A percentile compares a stretch with the other conserved stretches of the same genome.
phyloP scores from a whole-genome alignment of 768 basidiomycete genomes.

The Tulasnella sp. region DNA sequence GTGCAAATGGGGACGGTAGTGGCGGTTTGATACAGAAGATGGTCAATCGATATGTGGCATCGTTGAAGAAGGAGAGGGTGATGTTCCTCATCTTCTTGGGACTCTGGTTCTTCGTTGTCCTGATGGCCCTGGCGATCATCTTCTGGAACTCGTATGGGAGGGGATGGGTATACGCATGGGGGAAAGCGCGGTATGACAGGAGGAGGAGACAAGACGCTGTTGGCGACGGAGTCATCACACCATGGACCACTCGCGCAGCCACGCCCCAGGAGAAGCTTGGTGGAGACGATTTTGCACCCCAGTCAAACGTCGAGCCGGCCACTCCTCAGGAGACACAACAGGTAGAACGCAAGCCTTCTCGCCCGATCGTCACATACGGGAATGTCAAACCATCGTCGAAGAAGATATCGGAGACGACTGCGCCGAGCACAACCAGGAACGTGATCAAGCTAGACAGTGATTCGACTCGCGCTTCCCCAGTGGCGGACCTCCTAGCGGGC shows the following conservation, averaged over 20 bases:
- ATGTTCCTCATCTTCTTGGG: constrained; percentile 77
- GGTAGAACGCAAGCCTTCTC: background rate
- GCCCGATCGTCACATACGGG: background rate
- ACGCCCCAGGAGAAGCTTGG: background rate
- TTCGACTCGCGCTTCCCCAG: background rate
- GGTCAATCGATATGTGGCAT: constrained; percentile 58
- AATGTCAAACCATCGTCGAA: constrained; percentile 3
- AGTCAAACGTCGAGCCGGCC: background rate
- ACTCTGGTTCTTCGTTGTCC: constrained; percentile 72
- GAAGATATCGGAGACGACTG: background rate
- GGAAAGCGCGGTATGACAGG: constrained; percentile 41
- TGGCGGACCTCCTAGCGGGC: background rate
- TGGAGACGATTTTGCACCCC: background rate
- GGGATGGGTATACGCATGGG: constrained; percentile 35
- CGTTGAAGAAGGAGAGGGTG: constrained; percentile 68
- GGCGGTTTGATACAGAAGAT: constrained; percentile 60
- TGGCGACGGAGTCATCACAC: constrained; percentile 33
- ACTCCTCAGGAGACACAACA: background rate
- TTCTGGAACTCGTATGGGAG: constrained; percentile 62
- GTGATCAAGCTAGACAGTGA: constrained; percentile 1
- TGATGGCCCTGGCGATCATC: constrained; percentile 64
- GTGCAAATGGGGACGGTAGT: constrained; percentile 41
- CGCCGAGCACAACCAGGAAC: background rate
- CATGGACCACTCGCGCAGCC: constrained; percentile 21
- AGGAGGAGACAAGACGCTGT: constrained; percentile 38